Base-by-base conservation (phyloP, 192 early-diverging fungal genomes). In the Backusella tarrabulga region DNA sequence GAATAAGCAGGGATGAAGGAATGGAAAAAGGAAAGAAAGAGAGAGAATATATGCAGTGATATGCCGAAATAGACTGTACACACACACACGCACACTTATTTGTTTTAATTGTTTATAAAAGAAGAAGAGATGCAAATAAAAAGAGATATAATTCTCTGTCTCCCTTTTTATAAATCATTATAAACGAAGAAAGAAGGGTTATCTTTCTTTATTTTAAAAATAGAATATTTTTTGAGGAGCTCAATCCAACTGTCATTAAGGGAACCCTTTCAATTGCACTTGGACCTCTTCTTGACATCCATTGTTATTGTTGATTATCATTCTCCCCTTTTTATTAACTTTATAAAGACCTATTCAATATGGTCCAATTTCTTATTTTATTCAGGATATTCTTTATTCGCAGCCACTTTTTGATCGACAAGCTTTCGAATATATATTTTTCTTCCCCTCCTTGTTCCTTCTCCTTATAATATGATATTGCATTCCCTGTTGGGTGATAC, bases 1-100 rank as follows among this genome's bases (percentile, higher is more conserved):
- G 42, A 73, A 40, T 41, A 73, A 69, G 68, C 68, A 41, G 46
- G 40, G 29, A 50, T 50, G 52, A 50, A 41, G 71, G 46, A 72
- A 5, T 19, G 52, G 52, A 19, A 56, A 52, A 56, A 56, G 34
- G 19, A 34, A 19, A 60, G 34, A 74, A 34, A 54, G 9, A 63
- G 56, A 11, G 9, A 63, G 6, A 50, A 19, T 50, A 6, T 50
- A 63, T 63, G 56, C 56, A 63, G 23, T 29, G 21, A 23, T 63
- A 29, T 63, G 56, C 56, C 11, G 23, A 63, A 63, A 63, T 21
- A 56, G 54, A 21, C 19, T 56, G n/a, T n/a, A 56, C 21, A 56
- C 7, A 52, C 50, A 52, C 50, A 54, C 38, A 38, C 38, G 38
- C 38, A 38, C 23, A 11, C 56, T 60, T 60, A 12, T 60, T 26